Percentiles rank a stretch among this genome's conserved stretches.
Conservation (phyloP, 352 stramenopile species). For the Phytophthora litchii region DNA sequence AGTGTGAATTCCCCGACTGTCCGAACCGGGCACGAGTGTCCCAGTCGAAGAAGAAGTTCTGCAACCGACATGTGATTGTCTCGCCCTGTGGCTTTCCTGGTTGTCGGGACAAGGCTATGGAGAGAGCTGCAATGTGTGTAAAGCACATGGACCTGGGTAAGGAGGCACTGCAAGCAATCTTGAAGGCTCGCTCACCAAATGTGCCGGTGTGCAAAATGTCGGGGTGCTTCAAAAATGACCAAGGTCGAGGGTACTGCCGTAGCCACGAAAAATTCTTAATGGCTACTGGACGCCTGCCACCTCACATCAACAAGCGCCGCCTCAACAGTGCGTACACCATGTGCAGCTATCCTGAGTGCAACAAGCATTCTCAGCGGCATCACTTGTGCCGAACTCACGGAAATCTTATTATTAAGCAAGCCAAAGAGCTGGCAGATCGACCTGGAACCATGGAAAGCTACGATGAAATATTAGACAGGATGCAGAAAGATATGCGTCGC, state of each 20-base stretch:
- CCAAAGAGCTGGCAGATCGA: slow-evolving; percentile 61
- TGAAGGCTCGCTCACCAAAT: slow-evolving; percentile 71
- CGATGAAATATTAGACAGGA: slow-evolving; percentile 67
- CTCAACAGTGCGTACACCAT: slow-evolving; percentile 90
- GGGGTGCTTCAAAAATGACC: slow-evolving; percentile 90
- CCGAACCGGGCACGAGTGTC: slow-evolving; percentile 78
- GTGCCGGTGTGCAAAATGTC: slow-evolving; percentile 77
- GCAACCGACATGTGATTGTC: slow-evolving; percentile 88
- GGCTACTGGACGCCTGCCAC: slow-evolving; percentile 72
- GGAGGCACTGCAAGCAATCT: slow-evolving; percentile 68
- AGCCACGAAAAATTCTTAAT: slow-evolving; percentile 89
- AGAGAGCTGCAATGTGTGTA: slow-evolving; percentile 70
- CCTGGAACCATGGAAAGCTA: slow-evolving; percentile 54
- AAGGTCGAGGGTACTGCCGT: slow-evolving; percentile 84
- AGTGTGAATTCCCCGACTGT: slow-evolving; percentile 78
- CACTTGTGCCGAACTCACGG: slow-evolving; percentile 88
- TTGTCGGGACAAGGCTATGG: slow-evolving; percentile 75
- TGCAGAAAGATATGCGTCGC: slow-evolving; percentile 81
- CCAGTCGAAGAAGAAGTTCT: slow-evolving; percentile 84
- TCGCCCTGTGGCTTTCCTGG: slow-evolving; percentile 85
- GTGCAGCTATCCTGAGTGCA: slow-evolving; percentile 85
- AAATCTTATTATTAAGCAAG: slow-evolving; percentile 81
- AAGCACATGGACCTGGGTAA: slow-evolving; percentile 75
- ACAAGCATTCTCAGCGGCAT: slow-evolving; percentile 85
- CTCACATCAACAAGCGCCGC: slow-evolving; percentile 84